These are phyloP conservation scores for Tricholoma saponaceum DNA, from an alignment of 768 basidiomycete genomes.

Conservation along the genomic window DNA sequence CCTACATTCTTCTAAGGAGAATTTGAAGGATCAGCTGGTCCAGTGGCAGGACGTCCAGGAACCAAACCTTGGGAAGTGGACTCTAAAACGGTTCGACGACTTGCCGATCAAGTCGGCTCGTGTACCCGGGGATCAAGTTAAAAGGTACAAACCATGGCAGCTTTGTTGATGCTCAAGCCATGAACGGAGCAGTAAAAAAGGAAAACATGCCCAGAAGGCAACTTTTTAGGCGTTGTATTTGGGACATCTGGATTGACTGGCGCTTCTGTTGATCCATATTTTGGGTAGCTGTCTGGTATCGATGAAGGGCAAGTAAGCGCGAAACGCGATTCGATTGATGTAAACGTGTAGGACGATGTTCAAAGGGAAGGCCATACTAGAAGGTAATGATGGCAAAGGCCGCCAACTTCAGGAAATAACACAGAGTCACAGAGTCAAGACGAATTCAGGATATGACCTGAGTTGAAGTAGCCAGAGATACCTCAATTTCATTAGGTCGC, in stretches of 20 bases:
- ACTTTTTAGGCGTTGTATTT: conserved; percentile 94
- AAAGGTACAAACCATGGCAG: conserved; percentile 76
- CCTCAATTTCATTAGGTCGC: conserved; percentile 88
- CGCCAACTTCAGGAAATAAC: conserved; percentile 88
- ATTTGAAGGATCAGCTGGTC: conserved; percentile 21
- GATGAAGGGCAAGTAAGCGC: conserved; percentile 80
- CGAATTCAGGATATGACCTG: neutral
- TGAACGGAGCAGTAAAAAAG: conserved; percentile 95
- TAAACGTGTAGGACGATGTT: conserved; percentile 98
- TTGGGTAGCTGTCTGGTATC: conserved; percentile 90
- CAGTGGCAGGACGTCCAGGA: conserved; percentile 21
- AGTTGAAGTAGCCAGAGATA: conserved; percentile 36
- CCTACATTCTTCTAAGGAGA: conserved; percentile 27
- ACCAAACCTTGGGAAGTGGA: conserved; percentile 31
- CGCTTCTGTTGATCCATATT: conserved; percentile 80
- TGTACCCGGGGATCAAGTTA: neutral
- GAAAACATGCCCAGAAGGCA: conserved; percentile 96
- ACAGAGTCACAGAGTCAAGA: conserved; percentile 80
- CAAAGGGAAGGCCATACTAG: conserved; percentile 89
- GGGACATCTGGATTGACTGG: conserved; percentile 55
- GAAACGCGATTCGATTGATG: conserved; percentile 84
- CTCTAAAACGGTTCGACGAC: conserved; percentile 77
- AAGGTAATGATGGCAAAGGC: conserved; percentile 94
- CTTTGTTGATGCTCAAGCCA: conserved; percentile 99
- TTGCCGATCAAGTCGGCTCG: conserved; percentile 24